Evolutionary conservation across 768 basidiomycete species (phyloP).

Genomic region (Exidia glandulosa): DNA sequence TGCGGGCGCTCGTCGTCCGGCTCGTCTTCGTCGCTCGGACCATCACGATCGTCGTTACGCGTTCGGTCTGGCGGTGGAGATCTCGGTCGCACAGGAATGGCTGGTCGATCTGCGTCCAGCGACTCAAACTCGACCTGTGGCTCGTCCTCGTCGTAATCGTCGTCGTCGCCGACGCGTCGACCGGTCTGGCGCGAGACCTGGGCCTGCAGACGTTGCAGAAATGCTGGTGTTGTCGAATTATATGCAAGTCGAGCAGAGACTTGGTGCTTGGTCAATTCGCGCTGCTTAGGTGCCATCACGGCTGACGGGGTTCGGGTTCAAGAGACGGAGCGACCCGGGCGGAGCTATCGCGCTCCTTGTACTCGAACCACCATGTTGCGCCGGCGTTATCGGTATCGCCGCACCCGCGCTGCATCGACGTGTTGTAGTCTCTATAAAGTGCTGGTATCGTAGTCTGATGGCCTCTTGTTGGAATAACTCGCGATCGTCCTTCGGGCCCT

Average conservation of each 20-base stretch:
- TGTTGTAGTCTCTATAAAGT: too few relatives aligned
- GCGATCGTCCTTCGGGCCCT: too few relatives aligned
- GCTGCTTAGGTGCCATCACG: conserved; percentile 29
- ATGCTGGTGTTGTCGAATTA: conserved; percentile 46
- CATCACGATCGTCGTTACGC: conserved; percentile 2
- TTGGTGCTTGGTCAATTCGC: conserved; percentile 58
- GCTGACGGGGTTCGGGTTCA: too few relatives aligned
- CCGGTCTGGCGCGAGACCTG: conserved; percentile 27
- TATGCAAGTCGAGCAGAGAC: conserved; percentile 63
- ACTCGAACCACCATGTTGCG: too few relatives aligned
- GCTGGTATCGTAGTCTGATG: too few relatives aligned
- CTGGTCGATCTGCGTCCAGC: conserved; percentile 1
- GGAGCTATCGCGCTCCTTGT: too few relatives aligned
- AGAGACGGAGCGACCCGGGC: too few relatives aligned
- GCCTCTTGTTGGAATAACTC: too few relatives aligned
- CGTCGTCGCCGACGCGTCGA: conserved; percentile 27
- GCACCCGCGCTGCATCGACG: too few relatives aligned
- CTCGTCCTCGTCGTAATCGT: conserved; percentile 11
- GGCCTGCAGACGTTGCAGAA: conserved; percentile 56
- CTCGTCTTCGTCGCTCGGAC: conserved; percentile 50
- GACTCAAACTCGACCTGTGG: conserved; percentile 1
- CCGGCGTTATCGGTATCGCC: too few relatives aligned
- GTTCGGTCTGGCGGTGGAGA: not conserved
- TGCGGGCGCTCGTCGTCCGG: conserved; percentile 79
- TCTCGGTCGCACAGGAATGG: conserved; percentile 1